These are phyloP conservation scores for Zangia roseola DNA, from an alignment of 768 basidiomycete species.

Conservation along the genomic window DNA sequence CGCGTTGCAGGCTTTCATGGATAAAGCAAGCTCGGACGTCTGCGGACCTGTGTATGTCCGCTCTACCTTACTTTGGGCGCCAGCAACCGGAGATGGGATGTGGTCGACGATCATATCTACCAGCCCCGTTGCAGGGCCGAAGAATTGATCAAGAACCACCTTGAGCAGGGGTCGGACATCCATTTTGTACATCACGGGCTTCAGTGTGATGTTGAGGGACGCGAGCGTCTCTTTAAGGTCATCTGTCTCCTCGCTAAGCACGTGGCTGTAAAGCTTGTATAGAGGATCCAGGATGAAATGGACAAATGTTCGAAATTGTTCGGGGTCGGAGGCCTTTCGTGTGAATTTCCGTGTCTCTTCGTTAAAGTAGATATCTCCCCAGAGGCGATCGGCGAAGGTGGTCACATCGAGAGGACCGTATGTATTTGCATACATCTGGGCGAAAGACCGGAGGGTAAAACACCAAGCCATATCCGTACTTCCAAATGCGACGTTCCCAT, in stretches of 20 bases:
- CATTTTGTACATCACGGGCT: constrained; percentile 97
- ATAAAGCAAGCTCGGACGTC: constrained; percentile 69
- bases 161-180: constrained; percentile 94
- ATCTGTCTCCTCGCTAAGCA: constrained; percentile 93
- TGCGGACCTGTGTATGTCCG: constrained; percentile 88
- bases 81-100: constrained; percentile 77
- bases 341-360: constrained; percentile 83
- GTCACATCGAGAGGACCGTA: constrained; percentile 84
- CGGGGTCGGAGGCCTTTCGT: constrained; percentile 73
- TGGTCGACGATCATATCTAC: constrained; percentile 91
- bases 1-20: constrained; percentile 82
- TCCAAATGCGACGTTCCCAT: constrained; percentile 95
- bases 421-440: constrained; percentile 93
- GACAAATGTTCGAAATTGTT: constrained; percentile 82
- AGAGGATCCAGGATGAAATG: constrained; percentile 95
- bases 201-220: constrained; percentile 78
- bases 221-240: constrained; percentile 76
- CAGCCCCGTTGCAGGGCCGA: constrained; percentile 85
- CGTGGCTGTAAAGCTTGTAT: constrained; percentile 96
- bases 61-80: constrained; percentile 66
- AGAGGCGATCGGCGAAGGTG: constrained; percentile 85
- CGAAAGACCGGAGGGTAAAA: constrained; percentile 92
- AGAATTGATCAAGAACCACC: constrained; percentile 93
- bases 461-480: constrained; percentile 98
- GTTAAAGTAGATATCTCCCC: constrained; percentile 98